Evolutionary conservation across 805 yeast species (phyloP), one percentile per base, ranked within the genome.

Genomic region (Priceomyces medius): DNA sequence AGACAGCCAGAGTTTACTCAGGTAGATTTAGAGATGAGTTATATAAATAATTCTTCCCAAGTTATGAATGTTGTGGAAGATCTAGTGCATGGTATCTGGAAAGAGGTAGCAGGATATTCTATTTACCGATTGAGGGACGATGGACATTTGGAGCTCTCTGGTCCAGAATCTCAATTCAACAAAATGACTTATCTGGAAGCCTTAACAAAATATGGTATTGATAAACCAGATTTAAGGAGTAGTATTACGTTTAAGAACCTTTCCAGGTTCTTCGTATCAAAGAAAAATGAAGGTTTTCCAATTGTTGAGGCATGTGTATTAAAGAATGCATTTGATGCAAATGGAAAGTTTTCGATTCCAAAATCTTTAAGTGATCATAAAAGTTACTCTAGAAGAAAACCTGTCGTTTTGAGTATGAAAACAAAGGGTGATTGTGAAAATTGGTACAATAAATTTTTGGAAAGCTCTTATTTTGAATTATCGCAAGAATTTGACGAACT

Each of bases 1-100:
- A 77, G 99, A 62, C 99, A 93, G 63, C 98, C 98, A 0, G 99
- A 93, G 59, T 93, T 93, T 60, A 93, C 99, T 0, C 99, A 93
- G 64, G 67, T 93, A n/a, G 99, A 93, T 71, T 53, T 93, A 64
- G 99, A 93, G 61, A 84, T 93, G 91, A 78, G 90, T 14, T 93
- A 83, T 67, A 83, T 90, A 2, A 72, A 73, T 47, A 79, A 79
- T 23, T 65, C 71, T 12, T 87, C 86, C 49, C 72, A 68, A 43
- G 95, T 93, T 4, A 81, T 79, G 59, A 42, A 57, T 0, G 81
- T 80, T 0, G 80, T 91, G 2, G 85, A 84, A 53, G 64, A 66
- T 10, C 57, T 85, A 0, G 75, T 88, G 0, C 56, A 61, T 4
- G 56, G 56, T 1, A 68, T 81, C 1, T 88, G 95, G 90, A 55